These are phyloP conservation scores for Eucalyptus cloeziana DNA, from an alignment of 345 rosid genomes.

Conservation along the genomic window DNA sequence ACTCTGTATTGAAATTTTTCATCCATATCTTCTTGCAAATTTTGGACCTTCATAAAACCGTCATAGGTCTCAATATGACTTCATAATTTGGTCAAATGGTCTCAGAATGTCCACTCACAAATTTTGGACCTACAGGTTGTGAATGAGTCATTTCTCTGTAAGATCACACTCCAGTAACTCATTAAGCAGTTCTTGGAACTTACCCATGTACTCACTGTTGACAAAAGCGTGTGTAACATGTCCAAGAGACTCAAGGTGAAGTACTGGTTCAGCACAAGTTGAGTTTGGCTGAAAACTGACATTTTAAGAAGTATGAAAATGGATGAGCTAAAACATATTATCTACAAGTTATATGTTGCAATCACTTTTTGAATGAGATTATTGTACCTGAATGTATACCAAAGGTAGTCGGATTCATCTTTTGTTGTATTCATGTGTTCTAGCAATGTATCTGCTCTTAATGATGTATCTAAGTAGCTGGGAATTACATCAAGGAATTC, in stretches of 20 bases:
- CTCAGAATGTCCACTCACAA: neutral
- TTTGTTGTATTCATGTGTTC: conserved; percentile 75
- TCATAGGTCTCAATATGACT: neutral
- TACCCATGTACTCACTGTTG: conserved; percentile 43
- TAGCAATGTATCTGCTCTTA: conserved; percentile 25
- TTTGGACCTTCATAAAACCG: neutral
- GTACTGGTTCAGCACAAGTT: conserved; percentile 37
- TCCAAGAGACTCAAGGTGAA: conserved; percentile 43
- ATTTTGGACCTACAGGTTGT: neutral
- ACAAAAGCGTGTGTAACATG: conserved; percentile 63
- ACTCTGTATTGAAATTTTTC: neutral
- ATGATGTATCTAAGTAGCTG: conserved; percentile 27
- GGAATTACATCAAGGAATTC: conserved; percentile 46
- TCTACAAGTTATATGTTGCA: neutral
- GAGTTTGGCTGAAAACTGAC: conserved; percentile 37
- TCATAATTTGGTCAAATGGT: neutral
- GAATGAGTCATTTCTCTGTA: neutral
- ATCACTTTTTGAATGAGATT: neutral
- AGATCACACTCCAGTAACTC: neutral
- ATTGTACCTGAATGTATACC: conserved; percentile 64
- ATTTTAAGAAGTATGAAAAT: neutral
- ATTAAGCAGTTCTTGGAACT: neutral
- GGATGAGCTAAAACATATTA: neutral
- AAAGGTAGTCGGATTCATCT: conserved; percentile 73
- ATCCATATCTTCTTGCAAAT: neutral